Evolutionary conservation across 805 yeast genomes (phyloP).

Genomic region (Starmerella geochares): DNA sequence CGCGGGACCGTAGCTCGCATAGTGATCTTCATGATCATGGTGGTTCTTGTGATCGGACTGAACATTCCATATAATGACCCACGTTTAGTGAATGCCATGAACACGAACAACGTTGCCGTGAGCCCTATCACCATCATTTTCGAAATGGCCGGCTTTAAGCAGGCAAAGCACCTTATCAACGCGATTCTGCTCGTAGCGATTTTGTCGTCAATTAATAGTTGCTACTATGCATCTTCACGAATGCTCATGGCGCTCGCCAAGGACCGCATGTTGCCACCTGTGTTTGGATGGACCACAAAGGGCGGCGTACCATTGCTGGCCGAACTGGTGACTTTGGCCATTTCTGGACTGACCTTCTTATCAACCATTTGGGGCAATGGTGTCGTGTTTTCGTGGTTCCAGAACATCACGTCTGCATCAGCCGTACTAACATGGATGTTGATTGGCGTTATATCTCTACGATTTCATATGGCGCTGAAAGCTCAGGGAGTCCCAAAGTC

Average conservation of each 20-base stretch:
- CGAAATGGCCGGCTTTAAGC: constrained; percentile 37
- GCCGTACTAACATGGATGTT: constrained; percentile 54
- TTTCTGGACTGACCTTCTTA: constrained; percentile 53
- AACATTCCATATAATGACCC: constrained; percentile 47
- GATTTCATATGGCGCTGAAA: constrained; percentile 50
- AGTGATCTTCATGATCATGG: constrained; percentile 41
- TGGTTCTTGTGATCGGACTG: constrained; percentile 45
- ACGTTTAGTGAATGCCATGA: constrained; percentile 33
- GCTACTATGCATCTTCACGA: constrained; percentile 55
- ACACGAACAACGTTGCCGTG: constrained; percentile 43
- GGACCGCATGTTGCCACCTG: constrained; percentile 46
- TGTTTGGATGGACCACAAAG: constrained; percentile 41
- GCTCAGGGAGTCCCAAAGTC: constrained; percentile 43
- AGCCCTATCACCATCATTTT: constrained; percentile 47
- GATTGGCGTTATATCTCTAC: constrained; percentile 46
- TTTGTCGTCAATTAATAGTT: constrained; percentile 53
- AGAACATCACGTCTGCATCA: constrained; percentile 52
- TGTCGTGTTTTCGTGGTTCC: constrained; percentile 53
- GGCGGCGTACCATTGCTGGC: constrained; percentile 53
- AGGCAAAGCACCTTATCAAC: constrained; percentile 41
- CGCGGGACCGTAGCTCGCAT: constrained; percentile 45
- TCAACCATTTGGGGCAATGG: constrained; percentile 51
- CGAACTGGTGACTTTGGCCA: constrained; percentile 40
- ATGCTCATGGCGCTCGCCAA: constrained; percentile 49
- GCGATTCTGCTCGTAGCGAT: constrained; percentile 53